A percentile compares a stretch with the other conserved stretches of the same genome.
Conservation (phyloP, 768 basidiomycete genomes). For the Phylloporus scabripes region DNA sequence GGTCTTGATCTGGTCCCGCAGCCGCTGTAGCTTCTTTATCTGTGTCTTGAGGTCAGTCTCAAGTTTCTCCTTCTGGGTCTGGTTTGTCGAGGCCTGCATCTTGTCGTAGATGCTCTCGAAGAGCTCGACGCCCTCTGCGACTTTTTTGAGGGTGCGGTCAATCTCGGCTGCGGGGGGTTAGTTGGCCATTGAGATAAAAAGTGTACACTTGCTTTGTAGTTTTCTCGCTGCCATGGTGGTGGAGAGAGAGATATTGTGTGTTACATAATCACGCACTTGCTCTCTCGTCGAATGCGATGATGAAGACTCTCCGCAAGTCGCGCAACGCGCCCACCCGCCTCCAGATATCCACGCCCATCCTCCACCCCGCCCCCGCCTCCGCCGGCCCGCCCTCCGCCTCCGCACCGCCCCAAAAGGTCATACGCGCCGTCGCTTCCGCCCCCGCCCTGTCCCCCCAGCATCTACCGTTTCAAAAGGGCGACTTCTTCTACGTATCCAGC, state of each 20-base stretch:
- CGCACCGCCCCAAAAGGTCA: constrained; percentile 78
- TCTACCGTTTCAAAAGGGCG: constrained; percentile 86
- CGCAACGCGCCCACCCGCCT: constrained; percentile 52
- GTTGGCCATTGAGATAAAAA: no score
- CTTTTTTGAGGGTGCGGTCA: constrained; percentile 97
- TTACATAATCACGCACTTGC: constrained; percentile 23
- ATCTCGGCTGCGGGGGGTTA: constrained; percentile 72
- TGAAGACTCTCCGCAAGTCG: constrained; percentile 84
- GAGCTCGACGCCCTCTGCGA: constrained; percentile 89
- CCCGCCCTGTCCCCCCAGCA: constrained; percentile 72
- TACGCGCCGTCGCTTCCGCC: constrained; percentile 71
- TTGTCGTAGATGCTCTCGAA: constrained; percentile 97
- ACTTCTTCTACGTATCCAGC: constrained; percentile 93
- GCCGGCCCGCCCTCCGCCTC: constrained; percentile 49
- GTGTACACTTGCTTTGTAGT: constrained; percentile 62
- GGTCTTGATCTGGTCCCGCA: constrained; percentile 86
- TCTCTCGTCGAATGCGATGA: constrained; percentile 27
- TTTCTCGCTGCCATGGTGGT: constrained; percentile 81
- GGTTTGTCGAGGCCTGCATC: constrained; percentile 93
- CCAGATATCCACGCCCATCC: constrained; percentile 63
- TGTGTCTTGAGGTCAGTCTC: constrained; percentile 95
- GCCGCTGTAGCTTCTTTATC: constrained; percentile 89
- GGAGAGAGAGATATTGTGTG: constrained; percentile 5
- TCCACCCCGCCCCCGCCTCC: constrained; percentile 47
- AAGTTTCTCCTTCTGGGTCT: constrained; percentile 98